Evolutionary conservation across 1,284 basidiomycete genomes (phyloP).

Genomic region (Coniferiporia weirii): DNA sequence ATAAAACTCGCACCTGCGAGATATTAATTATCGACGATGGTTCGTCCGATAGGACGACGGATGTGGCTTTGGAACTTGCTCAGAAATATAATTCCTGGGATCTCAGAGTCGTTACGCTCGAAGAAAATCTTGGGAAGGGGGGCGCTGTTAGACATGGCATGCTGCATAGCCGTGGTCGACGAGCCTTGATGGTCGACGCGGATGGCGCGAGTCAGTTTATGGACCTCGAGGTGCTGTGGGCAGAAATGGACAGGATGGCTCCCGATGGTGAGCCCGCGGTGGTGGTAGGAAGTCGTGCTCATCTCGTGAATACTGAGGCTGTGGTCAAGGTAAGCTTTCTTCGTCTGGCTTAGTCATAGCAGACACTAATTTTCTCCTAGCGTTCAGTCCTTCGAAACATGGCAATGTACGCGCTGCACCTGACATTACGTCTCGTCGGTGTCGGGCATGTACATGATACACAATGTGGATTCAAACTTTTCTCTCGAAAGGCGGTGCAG

Average conservation of each 20-base stretch:
- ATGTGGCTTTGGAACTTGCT: slow-evolving; percentile 62
- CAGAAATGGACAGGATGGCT: slow-evolving; percentile 60
- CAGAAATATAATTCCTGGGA: slow-evolving; percentile 45
- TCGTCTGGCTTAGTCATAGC: not conserved
- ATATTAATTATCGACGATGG: slow-evolving; percentile 90
- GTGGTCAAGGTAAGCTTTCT: slow-evolving; percentile 76
- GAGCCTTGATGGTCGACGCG: slow-evolving; percentile 90
- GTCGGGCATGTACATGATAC: slow-evolving; percentile 89
- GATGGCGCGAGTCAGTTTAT: slow-evolving; percentile 87
- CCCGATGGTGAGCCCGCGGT: slow-evolving; percentile 51
- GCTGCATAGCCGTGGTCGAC: slow-evolving; percentile 69
- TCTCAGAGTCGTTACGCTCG: slow-evolving; percentile 75
- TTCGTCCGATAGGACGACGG: slow-evolving; percentile 69
- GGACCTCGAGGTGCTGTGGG: slow-evolving; percentile 73
- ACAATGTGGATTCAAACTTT: slow-evolving; percentile 95
- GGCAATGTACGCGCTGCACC: slow-evolving; percentile 89
- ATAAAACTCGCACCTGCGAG: slow-evolving; percentile 55
- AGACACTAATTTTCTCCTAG: slow-evolving; percentile 36
- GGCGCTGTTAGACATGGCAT: slow-evolving; percentile 90
- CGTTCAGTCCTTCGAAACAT: slow-evolving; percentile 83
- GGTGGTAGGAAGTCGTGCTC: slow-evolving; percentile 84
- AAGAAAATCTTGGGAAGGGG: slow-evolving; percentile 84
- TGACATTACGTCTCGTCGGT: slow-evolving; percentile 76
- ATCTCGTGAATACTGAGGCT: slow-evolving; percentile 85
- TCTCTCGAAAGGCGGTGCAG: slow-evolving; percentile 73